A percentile compares a stretch with the other conserved stretches of the same genome.
Conservation (phyloP, 257 asterid genomes). For the Solanum pennellii region DNA sequence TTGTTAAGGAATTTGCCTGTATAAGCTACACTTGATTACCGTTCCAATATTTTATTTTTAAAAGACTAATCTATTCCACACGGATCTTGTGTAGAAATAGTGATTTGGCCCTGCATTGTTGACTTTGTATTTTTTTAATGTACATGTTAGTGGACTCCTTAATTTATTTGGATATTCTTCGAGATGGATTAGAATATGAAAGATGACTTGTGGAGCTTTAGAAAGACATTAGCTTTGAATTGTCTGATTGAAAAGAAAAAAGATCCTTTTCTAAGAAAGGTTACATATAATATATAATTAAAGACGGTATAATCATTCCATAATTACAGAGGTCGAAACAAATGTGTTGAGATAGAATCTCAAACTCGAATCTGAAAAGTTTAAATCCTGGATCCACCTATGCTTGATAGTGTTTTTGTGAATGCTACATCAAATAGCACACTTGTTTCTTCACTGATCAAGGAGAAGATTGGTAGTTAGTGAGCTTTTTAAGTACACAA, state of each 20-base stretch:
- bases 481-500: background rate
- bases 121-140: background rate
- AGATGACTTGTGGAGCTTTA: background rate
- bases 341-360: background rate
- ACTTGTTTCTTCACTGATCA: background rate
- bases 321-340: background rate
- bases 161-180: background rate
- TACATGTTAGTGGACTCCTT: background rate
- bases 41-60: too few species aligned
- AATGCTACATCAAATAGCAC: background rate
- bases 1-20: background rate
- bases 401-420: background rate
- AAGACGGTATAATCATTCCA: background rate
- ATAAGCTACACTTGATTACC: background rate
- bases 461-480: background rate
- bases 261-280: background rate
- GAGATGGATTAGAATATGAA: background rate
- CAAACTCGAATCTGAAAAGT: background rate
- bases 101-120: background rate
- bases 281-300: background rate
- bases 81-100: background rate
- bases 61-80: background rate
- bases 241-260: background rate
- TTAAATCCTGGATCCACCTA: background rate
- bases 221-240: background rate